phyloP scores from a whole-genome alignment of 805 yeast species.

The Komagataella populi region DNA sequence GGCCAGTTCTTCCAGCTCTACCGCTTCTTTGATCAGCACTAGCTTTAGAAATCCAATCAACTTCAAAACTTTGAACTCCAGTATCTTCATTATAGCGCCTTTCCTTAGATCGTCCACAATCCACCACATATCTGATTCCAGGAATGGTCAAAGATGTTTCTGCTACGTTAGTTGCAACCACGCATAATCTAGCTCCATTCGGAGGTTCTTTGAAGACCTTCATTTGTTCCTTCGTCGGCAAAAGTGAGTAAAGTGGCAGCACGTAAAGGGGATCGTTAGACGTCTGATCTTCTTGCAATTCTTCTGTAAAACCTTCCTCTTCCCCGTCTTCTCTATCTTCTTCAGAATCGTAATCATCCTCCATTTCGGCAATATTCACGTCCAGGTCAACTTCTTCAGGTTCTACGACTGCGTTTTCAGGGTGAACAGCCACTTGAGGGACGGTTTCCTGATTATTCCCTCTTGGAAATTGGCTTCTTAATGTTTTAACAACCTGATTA shows the following conservation, averaged over 20 bases:
- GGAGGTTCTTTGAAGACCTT: conserved; percentile 84
- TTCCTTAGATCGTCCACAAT: conserved; percentile 89
- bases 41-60: conserved; percentile 90
- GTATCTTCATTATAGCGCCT: conserved; percentile 68
- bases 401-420: conserved; percentile 59
- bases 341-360: conserved; percentile 26
- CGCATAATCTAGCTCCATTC: conserved; percentile 70
- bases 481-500: conserved; percentile 51
- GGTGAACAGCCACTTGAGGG: conserved; percentile 32
- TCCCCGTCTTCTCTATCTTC: conserved; percentile 41
- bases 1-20: conserved; percentile 97
- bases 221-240: conserved; percentile 94
- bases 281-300: conserved; percentile 55
- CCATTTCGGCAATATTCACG: conserved; percentile 26
- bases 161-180: conserved; percentile 95
- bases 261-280: conserved; percentile 75
- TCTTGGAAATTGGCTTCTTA: conserved; percentile 58
- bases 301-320: conserved; percentile 63
- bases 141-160: conserved; percentile 97
- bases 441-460: conserved; percentile 20
- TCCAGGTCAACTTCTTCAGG: conserved; percentile 81
- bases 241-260: conserved; percentile 78
- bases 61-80: conserved; percentile 86
- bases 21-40: conserved; percentile 93
- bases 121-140: conserved; percentile 87